Conservation (phyloP, 345 rosid species). For the Citrus reticulata region DNA sequence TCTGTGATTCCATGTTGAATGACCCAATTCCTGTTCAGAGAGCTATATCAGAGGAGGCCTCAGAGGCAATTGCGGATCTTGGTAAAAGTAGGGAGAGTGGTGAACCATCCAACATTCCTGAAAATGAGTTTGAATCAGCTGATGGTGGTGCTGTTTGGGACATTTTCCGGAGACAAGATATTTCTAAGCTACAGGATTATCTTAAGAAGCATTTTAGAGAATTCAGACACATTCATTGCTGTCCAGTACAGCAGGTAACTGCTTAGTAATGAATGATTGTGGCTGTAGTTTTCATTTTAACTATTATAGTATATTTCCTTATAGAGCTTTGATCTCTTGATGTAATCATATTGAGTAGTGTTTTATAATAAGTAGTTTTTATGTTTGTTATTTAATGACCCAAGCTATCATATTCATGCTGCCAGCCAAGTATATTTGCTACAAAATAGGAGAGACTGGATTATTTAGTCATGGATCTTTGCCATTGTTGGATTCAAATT, state of each 20-base stretch:
- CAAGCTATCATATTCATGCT: background rate
- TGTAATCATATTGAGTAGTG: background rate
- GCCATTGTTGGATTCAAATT: background rate
- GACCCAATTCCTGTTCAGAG: background rate
- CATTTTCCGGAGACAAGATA: slow-evolving; percentile 73
- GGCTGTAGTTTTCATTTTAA: background rate
- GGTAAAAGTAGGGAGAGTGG: slow-evolving; percentile 1
- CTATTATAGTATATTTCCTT: background rate
- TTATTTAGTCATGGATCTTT: background rate
- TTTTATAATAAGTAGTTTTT: background rate
- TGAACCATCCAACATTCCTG: background rate
- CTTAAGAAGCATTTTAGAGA: slow-evolving; percentile 61
- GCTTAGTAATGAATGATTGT: background rate
- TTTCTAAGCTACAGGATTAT: slow-evolving; percentile 57
- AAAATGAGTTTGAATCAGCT: slow-evolving; percentile 11
- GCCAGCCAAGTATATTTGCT: background rate
- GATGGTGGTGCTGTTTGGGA: slow-evolving; percentile 80
- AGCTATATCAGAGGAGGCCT: background rate
- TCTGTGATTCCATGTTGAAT: background rate
- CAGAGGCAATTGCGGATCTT: slow-evolving; percentile 8
- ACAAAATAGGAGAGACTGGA: background rate
- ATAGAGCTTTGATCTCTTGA: background rate
- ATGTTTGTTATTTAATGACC: background rate
- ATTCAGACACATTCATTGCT: slow-evolving; percentile 62
- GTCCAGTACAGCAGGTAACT: slow-evolving; percentile 53